Conservation (phyloP, 1,284 basidiomycete genomes). For the Xerocomus cyaneibrunnescens region DNA sequence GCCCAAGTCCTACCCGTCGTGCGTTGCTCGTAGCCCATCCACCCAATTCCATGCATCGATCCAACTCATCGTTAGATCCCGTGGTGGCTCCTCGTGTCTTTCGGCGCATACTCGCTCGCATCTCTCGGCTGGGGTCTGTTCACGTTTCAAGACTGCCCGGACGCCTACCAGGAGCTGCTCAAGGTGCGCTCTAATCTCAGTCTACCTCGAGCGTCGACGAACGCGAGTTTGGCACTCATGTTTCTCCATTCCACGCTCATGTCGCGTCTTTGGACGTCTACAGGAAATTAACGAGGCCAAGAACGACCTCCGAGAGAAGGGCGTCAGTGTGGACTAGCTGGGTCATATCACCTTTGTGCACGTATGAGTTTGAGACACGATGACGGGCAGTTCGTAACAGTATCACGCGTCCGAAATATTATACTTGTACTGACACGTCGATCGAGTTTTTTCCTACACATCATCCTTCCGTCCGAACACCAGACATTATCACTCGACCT, state of each 20-base stretch:
- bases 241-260: not conserved
- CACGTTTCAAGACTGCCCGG: slow-evolving; percentile 72
- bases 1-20: not conserved
- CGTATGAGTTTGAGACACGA: no score
- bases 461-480: no score
- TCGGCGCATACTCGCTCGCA: slow-evolving; percentile 72
- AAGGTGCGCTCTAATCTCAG: slow-evolving; percentile 39
- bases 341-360: not conserved
- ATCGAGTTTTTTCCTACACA: no score
- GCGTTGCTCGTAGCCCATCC: not conserved
- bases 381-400: no score
- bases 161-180: slow-evolving; percentile 71
- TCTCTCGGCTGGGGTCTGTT: slow-evolving; percentile 71
- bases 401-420: no score
- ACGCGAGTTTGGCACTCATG: not conserved
- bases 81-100: slow-evolving; percentile 75
- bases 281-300: slow-evolving; percentile 72
- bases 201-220: not conserved
- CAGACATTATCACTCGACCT: slow-evolving; percentile 35
- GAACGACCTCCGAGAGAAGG: slow-evolving; percentile 63
- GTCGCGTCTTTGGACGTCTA: not conserved
- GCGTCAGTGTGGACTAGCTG: slow-evolving; percentile 63
- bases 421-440: no score
- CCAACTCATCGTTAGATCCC: slow-evolving; percentile 49
- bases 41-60: no score